Evolutionary conservation across 2,329 filamentous ascomycete genomes (phyloP), one percentile per base, ranked within the genome.

Genomic region (Aspergillus oerlinghausenensis): DNA sequence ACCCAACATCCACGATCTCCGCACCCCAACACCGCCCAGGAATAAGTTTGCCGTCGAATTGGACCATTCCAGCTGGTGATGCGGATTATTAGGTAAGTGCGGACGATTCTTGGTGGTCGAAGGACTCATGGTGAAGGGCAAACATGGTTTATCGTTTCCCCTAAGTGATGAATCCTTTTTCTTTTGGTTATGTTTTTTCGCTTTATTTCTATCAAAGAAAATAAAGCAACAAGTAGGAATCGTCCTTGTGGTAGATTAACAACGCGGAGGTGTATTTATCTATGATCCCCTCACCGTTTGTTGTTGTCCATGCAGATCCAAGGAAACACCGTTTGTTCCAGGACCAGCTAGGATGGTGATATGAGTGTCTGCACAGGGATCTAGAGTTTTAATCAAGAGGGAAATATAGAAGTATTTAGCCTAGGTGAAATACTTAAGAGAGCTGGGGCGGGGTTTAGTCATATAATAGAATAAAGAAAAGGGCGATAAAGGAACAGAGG

Each of bases 21-120:
- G 70, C 50, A 65, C 43, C 14, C 19, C 43, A 2, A 25, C 59
- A 50, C 69, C 65, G 50, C 74, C 75, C 25, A 78, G 60, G 60
- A 77, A 78, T 52, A 67, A 63, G 54, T 58, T 74, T 49, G 70
- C 71, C 14, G 76, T 78, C 49, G 69, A 70, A 63, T 77, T 78
- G 52, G 68, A 71, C 11, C 65, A 64, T 45, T 68, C 62, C 35
- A 72, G 45, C 23, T 52, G 56, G 40, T 60, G 48, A 51, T 61
- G 63, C 28, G 58, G 52, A 42, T 47, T 52, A 49, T 60, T 54
- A 47, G 52, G 52, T 55, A 55, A 57, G 49, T 25, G 40, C 35
- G 52, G 62, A 35, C 49, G 55, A 25, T 48, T 55, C 51, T 58
- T 63, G 45, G 50, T 55, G 50, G 43, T 50, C 29, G 58, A 56